These are phyloP conservation scores for Daldinia vernicosa DNA, from an alignment of 495 filamentous ascomycete genomes.

Conservation along the genomic window DNA sequence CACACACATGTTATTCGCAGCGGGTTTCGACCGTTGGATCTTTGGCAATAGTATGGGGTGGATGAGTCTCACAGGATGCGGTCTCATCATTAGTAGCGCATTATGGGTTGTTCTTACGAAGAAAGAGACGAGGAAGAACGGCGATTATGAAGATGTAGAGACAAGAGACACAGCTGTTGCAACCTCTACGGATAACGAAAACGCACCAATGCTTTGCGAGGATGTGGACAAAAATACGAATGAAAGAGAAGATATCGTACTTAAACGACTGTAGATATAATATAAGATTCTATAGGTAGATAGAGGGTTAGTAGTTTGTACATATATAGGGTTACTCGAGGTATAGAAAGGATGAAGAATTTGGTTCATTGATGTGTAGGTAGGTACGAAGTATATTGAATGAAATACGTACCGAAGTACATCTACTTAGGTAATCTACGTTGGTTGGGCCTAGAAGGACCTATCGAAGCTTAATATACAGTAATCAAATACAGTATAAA, in stretches of 20 bases:
- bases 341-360: no score
- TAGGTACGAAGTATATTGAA: no score
- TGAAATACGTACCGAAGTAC: slow-evolving; percentile 1
- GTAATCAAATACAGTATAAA: slow-evolving; percentile 23
- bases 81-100: slow-evolving; percentile 81
- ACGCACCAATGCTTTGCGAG: slow-evolving; percentile 30
- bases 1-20: slow-evolving; percentile 90
- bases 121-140: slow-evolving; percentile 35
- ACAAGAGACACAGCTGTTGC: slow-evolving; percentile 13
- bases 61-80: slow-evolving; percentile 76
- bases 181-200: slow-evolving; percentile 33
- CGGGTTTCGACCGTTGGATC: slow-evolving; percentile 80
- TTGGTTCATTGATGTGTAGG: no score
- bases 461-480: slow-evolving; percentile 12
- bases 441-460: neutral
- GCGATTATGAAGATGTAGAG: slow-evolving; percentile 19
- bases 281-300: slow-evolving; percentile 5
- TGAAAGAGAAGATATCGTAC: slow-evolving; percentile 24
- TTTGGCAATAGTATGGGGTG: slow-evolving; percentile 75
- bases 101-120: slow-evolving; percentile 76
- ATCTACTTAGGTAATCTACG: neutral
- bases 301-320: no score
- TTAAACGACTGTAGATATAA: slow-evolving; percentile 24
- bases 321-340: no score
- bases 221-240: slow-evolving; percentile 16